These are phyloP conservation scores for Smallanthus sonchifolius DNA, from an alignment of 129 eudicot species.

Conservation along the genomic window DNA sequence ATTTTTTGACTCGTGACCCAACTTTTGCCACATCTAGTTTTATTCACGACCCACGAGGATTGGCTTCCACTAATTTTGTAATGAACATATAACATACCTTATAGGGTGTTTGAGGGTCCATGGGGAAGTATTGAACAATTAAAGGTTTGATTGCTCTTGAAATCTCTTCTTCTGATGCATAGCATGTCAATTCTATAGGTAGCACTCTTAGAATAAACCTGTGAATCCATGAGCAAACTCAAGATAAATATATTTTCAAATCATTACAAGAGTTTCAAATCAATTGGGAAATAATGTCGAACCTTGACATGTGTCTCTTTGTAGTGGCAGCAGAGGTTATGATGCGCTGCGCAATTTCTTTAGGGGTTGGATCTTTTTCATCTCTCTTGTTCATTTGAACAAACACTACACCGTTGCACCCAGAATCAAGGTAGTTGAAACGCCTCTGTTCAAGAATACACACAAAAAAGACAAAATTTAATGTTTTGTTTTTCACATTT, in stretches of 20 bases:
- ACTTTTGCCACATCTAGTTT: background rate
- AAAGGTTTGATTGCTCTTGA: slow-evolving; percentile 76
- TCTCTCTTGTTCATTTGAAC: slow-evolving; percentile 76
- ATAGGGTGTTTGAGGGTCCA: slow-evolving; percentile 55
- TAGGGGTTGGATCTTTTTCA: slow-evolving; percentile 71
- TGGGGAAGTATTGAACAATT: slow-evolving; percentile 64
- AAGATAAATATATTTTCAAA: background rate
- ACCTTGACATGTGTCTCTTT: slow-evolving; percentile 84
- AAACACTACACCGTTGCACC: slow-evolving; percentile 92
- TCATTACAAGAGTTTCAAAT: background rate
- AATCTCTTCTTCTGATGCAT: slow-evolving; percentile 91
- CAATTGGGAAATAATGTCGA: background rate
- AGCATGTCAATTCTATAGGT: slow-evolving; percentile 85
- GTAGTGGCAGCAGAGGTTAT: slow-evolving; percentile 69
- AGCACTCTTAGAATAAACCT: slow-evolving; percentile 85
- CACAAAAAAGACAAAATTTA: background rate
- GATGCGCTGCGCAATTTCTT: slow-evolving; percentile 75
- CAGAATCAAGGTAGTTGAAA: slow-evolving; percentile 75
- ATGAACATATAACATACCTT: slow-evolving; percentile 46
- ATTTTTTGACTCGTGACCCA: background rate
- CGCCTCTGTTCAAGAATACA: slow-evolving; percentile 52
- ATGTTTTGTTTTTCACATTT: no score
- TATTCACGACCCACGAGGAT: background rate
- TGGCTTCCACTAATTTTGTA: background rate
- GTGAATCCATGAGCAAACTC: slow-evolving; percentile 13